These are phyloP conservation scores for Aspergillus nomiae DNA, from an alignment of 2,329 filamentous ascomycete genomes.

Conservation along the genomic window DNA sequence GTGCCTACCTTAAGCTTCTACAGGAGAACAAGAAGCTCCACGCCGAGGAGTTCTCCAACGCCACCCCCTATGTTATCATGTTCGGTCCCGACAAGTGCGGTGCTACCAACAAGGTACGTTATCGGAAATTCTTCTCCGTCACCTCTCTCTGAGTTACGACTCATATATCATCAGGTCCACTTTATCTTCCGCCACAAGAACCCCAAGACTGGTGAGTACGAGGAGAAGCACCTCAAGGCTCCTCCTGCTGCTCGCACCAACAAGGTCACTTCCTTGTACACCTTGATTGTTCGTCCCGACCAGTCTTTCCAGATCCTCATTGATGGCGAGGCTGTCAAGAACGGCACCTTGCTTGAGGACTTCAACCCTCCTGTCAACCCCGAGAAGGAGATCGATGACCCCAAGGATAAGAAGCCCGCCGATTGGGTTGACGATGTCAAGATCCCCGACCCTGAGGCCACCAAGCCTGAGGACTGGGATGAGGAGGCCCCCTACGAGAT, in stretches of 20 bases:
- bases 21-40: conserved; percentile 97
- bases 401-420: conserved; percentile 89
- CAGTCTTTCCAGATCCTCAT: conserved; percentile 93
- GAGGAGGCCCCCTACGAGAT: conserved; percentile 98
- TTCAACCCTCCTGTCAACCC: conserved; percentile 95
- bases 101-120: conserved; percentile 88
- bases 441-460: conserved; percentile 89
- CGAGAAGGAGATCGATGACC: conserved; percentile 88
- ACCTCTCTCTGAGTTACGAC: neutral
- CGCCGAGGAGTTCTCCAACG: conserved; percentile 96
- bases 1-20: conserved; percentile 98
- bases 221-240: conserved; percentile 95
- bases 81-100: conserved; percentile 99
- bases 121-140: conserved; percentile 36
- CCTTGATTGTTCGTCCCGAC: conserved; percentile 92
- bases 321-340: conserved; percentile 85
- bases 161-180: conserved; percentile 56
- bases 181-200: conserved; percentile 99
- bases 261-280: conserved; percentile 95
- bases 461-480: conserved; percentile 98
- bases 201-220: conserved; percentile 98
- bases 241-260: conserved; percentile 83
- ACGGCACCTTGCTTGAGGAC: conserved; percentile 89
- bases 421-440: conserved; percentile 94
- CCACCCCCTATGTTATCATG: conserved; percentile 98